Base-by-base conservation (phyloP, 441 rosid species). In the Mallotus repandus region DNA sequence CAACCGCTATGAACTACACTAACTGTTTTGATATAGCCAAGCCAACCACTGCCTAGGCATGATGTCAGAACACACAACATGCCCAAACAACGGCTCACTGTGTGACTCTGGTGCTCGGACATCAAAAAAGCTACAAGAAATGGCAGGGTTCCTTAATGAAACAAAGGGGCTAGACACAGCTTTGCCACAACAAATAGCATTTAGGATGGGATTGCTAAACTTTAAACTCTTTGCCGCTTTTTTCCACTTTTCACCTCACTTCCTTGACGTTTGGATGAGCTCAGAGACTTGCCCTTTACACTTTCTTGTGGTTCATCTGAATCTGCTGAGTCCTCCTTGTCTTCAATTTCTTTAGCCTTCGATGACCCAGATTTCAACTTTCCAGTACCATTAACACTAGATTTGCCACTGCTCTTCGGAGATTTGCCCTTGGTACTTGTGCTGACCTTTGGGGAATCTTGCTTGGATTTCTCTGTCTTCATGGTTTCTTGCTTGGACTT, bases 331-430 rank as follows among this genome's bases (percentile, higher is more conserved):
- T 77, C 84, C 41, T 83, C 41, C 41, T 38, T 38, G 41, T 38
- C 86, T 77, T 83, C 57, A 45, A 10, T 76, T 69, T 86, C 94
- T 79, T 86, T 87, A 22, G 48, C 81, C 85, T 91, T 89, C 0
- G 88, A 80, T 56, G 90, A 80, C 63, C 85, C 81, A 38, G 89
- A 45, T 81, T 91, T 89, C n/a, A 79, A 65, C 78, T 89, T 93
- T 35, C 81, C 85, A 38, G 79, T 72, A 7, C 83, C 87, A 38
- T 81, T 87, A 12, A 68, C 71, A 58, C 68, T 78, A 29, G 88
- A 76, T 70, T 84, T 91, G 18, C 84, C 85, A 22, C 80, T 73
- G 69, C 81, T 83, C 65, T 86, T 87, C 7, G 80, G 66, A 61
- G 81, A 55, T 67, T 83, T 85, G 11, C 75, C 83, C 83, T 84